Evolutionary conservation across 495 filamentous ascomycete species (phyloP), one percentile per base, ranked within the genome.

Genomic region (Hypoxylon cercidicola): DNA sequence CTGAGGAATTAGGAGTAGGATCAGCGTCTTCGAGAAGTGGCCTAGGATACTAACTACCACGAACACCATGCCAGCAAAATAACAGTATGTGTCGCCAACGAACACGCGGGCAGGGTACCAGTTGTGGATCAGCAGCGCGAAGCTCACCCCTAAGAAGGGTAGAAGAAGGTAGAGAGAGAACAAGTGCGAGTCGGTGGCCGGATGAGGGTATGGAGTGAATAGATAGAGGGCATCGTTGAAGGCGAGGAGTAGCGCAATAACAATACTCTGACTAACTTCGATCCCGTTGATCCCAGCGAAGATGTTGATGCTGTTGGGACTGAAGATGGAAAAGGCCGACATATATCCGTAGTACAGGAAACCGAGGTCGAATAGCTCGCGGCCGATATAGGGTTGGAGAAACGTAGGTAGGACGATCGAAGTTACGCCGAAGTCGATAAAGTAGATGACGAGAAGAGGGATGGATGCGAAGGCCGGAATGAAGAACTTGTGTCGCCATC

Each of bases 41-140:
- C 95, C 95, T 19, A 97, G 81, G 59, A 99, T 97, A 46, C 92
- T 92, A 60, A 98, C 95, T 53, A 97, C 93, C 15, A 93, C 96
- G 70, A 99, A 98, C 10, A 97, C 92, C 93, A 98, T 99, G 57
- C 95, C 95, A 0, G 95, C 94, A 69, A 99, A 96, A 76, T 99
- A 99, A 82, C 95, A 99, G 80, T 98, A 99, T 15, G 95, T 99
- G 72, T 99, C 95, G 20, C 95, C 95, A 0, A 97, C 94, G 70
- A 99, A 99, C 1, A 97, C 96, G 54, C 87, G 88, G 12, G 94
- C 91, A 1, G 95, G 95, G 73, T 94, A 99, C 92, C 93, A 96
- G 71, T 99, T 99, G 78, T 99, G 93, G 74, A 75, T 86, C 65
- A 93, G 84, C 20, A 99, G 85, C 1, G 95, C 96, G 19, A 90